Evolutionary conservation across 2,329 filamentous ascomycete genomes (phyloP).

Genomic region (Fusarium newnesense): DNA sequence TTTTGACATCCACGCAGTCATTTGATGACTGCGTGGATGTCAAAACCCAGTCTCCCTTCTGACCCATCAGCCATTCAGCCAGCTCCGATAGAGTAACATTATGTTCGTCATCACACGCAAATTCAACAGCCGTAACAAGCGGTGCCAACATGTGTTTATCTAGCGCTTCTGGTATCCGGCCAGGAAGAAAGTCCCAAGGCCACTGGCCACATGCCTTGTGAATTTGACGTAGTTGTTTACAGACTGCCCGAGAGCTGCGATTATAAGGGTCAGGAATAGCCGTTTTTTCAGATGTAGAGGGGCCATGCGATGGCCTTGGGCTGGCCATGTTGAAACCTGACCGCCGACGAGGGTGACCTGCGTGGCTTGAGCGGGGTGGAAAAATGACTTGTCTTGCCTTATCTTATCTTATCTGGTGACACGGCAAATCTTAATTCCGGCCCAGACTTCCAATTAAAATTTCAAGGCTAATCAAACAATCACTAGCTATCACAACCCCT

Average conservation of each 20-base stretch:
- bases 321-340: slow-evolving; percentile 7
- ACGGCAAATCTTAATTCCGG: background rate
- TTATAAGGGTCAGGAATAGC: background rate
- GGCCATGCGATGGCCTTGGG: background rate
- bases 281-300: background rate
- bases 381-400: background rate
- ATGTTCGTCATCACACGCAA: too few relatives aligned
- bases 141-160: background rate
- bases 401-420: background rate
- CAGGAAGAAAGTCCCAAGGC: slow-evolving; percentile 5
- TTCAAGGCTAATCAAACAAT: too few relatives aligned
- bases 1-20: too few relatives aligned
- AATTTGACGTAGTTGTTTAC: slow-evolving; percentile 3
- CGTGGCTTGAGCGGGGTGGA: background rate
- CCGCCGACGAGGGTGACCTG: background rate
- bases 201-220: background rate
- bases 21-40: too few relatives aligned
- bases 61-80: too few relatives aligned
- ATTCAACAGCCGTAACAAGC: too few relatives aligned
- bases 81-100: too few relatives aligned
- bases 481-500: background rate
- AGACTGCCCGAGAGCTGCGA: background rate
- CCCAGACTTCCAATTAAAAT: background rate
- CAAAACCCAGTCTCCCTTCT: too few relatives aligned
- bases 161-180: background rate